These are phyloP conservation scores for Sclerotinia borealis DNA, from an alignment of 2,329 filamentous ascomycete species.

Conservation along the genomic window DNA sequence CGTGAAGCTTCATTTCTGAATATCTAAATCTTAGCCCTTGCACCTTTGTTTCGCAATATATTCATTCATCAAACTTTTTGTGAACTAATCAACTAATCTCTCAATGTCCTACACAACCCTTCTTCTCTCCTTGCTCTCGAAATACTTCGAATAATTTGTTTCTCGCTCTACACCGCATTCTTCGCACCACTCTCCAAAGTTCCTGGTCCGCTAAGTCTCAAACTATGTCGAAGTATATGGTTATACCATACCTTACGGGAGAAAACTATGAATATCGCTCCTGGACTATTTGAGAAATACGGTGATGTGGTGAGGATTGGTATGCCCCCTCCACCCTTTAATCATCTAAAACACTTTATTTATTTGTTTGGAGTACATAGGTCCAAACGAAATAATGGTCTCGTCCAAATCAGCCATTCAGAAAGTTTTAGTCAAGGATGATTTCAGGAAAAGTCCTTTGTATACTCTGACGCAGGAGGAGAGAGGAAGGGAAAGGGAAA, in stretches of 20 bases:
- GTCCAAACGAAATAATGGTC: conserved; percentile 17
- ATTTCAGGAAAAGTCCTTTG: conserved; percentile 15
- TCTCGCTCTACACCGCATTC: conserved; percentile 12
- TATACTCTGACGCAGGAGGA: conserved; percentile 14
- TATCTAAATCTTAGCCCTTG: too few relatives aligned
- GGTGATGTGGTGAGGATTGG: conserved; percentile 20
- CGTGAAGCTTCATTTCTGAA: too few relatives aligned
- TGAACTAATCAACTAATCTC: neutral
- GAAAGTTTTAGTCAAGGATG: conserved; percentile 18
- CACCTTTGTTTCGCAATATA: too few relatives aligned
- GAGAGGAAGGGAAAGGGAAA: too few relatives aligned
- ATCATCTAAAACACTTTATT: too few relatives aligned
- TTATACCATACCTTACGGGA: conserved; percentile 16
- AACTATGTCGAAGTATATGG: conserved; percentile 17
- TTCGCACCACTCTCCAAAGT: conserved; percentile 20
- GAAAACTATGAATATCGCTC: conserved; percentile 11
- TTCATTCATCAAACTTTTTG: too few relatives aligned
- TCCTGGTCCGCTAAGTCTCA: conserved; percentile 16
- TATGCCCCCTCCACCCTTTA: conserved; percentile 11
- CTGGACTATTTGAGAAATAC: conserved; percentile 17
- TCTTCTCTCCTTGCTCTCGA: neutral
- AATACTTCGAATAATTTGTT: conserved; percentile 10
- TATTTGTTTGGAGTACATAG: conserved; percentile 8
- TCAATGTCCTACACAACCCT: neutral
- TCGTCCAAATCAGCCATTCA: conserved; percentile 13